Conservation (phyloP, 306 rosid species). For the Urtica urens region DNA sequence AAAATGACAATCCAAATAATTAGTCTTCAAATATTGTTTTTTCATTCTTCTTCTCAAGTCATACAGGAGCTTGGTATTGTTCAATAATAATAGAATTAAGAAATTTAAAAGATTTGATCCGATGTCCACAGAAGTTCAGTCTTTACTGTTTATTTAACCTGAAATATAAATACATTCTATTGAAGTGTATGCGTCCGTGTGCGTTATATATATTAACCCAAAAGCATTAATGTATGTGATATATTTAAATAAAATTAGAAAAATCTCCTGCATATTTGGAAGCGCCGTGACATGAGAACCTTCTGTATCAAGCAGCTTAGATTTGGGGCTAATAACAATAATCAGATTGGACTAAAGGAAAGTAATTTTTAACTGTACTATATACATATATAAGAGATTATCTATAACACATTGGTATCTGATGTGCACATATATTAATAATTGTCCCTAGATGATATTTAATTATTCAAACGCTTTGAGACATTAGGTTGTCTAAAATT, state of each 20-base stretch:
- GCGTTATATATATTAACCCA: neutral
- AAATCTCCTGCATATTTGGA: slow-evolving; percentile 61
- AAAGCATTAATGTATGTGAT: neutral
- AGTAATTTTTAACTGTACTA: slow-evolving; percentile 17
- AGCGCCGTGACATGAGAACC: slow-evolving; percentile 42
- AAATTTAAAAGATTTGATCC: no score
- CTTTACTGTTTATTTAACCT: no score
- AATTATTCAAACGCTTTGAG: slow-evolving; percentile 28
- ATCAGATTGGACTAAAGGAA: slow-evolving; percentile 30
- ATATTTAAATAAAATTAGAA: neutral
- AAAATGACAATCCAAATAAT: no score
- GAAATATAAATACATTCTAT: neutral
- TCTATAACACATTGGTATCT: slow-evolving; percentile 26
- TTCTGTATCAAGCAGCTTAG: slow-evolving; percentile 32
- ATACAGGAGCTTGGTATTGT: no score
- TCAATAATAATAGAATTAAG: no score
- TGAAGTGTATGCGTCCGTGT: no score
- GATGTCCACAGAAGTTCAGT: no score
- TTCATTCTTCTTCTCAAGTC: no score
- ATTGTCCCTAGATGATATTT: slow-evolving; percentile 22
- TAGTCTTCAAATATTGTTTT: no score
- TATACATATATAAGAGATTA: slow-evolving; percentile 21
- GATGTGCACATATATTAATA: slow-evolving; percentile 19
- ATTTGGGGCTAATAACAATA: slow-evolving; percentile 24
- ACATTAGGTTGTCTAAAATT: slow-evolving; percentile 8